Base-by-base conservation (phyloP, 2,329 filamentous ascomycete species). In the Xylariaceae sp. region DNA sequence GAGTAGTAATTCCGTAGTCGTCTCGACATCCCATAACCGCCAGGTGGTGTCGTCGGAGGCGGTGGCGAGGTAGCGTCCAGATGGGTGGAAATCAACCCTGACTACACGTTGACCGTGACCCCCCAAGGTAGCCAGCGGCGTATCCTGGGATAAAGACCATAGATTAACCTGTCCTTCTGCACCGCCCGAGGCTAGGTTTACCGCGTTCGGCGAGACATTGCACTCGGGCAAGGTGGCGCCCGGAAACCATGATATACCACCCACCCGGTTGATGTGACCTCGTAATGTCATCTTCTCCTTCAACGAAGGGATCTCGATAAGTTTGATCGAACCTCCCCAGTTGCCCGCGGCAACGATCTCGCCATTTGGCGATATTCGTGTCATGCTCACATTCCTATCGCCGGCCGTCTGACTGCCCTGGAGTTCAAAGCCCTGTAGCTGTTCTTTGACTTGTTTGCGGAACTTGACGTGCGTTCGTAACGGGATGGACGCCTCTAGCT, bases 41-140 rank as follows among this genome's bases (percentile, higher is more conserved):
- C 94, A 99, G 0, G 94, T 96, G 2, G 91, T 96, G 68, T 99
- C 94, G 65, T 94, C 94, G 0, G 91, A 96, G 5, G 94, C 94
- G 1, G 91, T 96, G 4, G 92, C 94, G 4, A 97, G 77, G 66
- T 92, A 97, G 58, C 81, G 81, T 3, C 92, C 92, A 0, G 89
- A 95, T 0, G 94, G 94, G 63, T 99, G 94, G 67, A 97, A 96
- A 56, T 96, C 94, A 9, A 95, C 87, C 54, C 92, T 84, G 65
- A 91, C 96, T 6, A 99, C 91, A 58, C 94, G 86, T 51, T 88
- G 88, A 3, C 82, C 85, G 67, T 99, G 94, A 0, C 92, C 94
- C 29, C 85, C 80, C 0, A 97, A 77, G 0, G 88, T 95, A 0
- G 88, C 81, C 3, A 96, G 69, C 0, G 94, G 94, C 1, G 89